A percentile compares a stretch with the other conserved stretches of the same genome.
phyloP scores from a whole-genome alignment of 1,284 basidiomycete genomes.

The Mycena sp. region DNA sequence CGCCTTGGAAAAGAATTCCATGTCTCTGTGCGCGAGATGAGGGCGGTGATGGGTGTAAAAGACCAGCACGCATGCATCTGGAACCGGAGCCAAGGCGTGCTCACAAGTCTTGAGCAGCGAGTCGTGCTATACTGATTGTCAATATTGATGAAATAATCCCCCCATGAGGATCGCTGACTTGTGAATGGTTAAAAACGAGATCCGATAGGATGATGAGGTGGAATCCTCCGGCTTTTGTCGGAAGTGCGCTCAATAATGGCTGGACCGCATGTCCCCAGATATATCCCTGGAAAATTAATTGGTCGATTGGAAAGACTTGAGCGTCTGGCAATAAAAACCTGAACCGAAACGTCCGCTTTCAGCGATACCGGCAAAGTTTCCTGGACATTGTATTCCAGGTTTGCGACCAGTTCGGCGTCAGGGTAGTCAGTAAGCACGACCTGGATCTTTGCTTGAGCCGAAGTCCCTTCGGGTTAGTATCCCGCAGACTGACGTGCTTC shows the following conservation, averaged over 20 bases:
- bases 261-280: constrained; percentile 85
- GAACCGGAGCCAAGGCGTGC: neutral
- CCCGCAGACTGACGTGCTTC: constrained; percentile 51
- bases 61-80: constrained; percentile 75
- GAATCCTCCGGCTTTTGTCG: constrained; percentile 52
- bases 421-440: constrained; percentile 94
- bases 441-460: constrained; percentile 45
- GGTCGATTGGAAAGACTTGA: neutral
- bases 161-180: constrained; percentile 50
- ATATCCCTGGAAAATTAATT: constrained; percentile 69
- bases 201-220: constrained; percentile 92
- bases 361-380: constrained; percentile 57
- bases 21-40: constrained; percentile 84
- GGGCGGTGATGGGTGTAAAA: constrained; percentile 96
- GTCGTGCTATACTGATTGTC: constrained; percentile 66
- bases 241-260: constrained; percentile 54
- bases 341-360: constrained; percentile 50
- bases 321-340: constrained; percentile 49
- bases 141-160: neutral
- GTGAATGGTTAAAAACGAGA: constrained; percentile 90
- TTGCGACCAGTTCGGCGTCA: constrained; percentile 81
- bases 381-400: constrained; percentile 77
- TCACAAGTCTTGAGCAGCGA: constrained; percentile 86
- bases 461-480: constrained; percentile 15
- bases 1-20: constrained; percentile 85